A percentile compares a stretch with the other conserved stretches of the same genome.
phyloP scores from a whole-genome alignment of 2,329 filamentous ascomycete genomes.

The Triangularia setosa region DNA sequence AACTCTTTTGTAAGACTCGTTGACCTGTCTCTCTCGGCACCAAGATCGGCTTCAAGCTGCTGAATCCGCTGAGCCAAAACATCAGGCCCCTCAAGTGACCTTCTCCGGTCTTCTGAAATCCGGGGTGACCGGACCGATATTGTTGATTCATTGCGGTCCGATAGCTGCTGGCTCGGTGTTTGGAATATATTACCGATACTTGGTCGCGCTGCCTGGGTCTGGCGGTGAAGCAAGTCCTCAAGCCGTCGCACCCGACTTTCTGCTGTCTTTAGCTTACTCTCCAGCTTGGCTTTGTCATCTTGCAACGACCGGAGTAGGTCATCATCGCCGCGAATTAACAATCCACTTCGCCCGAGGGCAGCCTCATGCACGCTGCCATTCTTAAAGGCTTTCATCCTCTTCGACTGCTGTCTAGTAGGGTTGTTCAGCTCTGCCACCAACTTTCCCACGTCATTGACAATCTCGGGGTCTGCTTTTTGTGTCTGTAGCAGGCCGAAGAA shows the following conservation, averaged over 20 bases:
- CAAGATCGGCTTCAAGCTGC: constrained; percentile 74
- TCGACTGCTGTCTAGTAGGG: constrained; percentile 81
- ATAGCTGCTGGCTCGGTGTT: constrained; percentile 41
- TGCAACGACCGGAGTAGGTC: constrained; percentile 74
- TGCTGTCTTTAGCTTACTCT: constrained; percentile 73
- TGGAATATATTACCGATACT: constrained; percentile 55
- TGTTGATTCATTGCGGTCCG: constrained; percentile 47
- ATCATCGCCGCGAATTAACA: constrained; percentile 82
- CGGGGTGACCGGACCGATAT: constrained; percentile 45
- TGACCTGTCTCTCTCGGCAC: constrained; percentile 65
- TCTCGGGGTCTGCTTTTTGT: constrained; percentile 60
- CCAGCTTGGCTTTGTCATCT: constrained; percentile 73
- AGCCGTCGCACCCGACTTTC: constrained; percentile 86
- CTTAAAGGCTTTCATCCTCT: constrained; percentile 89
- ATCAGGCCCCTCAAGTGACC: constrained; percentile 46
- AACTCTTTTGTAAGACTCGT: constrained; percentile 68
- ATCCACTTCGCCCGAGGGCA: constrained; percentile 78
- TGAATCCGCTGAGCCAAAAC: constrained; percentile 44
- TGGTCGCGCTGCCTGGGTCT: constrained; percentile 57
- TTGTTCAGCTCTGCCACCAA: constrained; percentile 74
- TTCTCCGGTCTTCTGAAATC: constrained; percentile 41
- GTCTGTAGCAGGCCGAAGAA: constrained; percentile 65
- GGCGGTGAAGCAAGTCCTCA: constrained; percentile 87
- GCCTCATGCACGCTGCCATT: constrained; percentile 92
- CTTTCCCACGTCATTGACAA: constrained; percentile 70